A percentile compares a stretch with the other conserved stretches of the same genome.
Conservation (phyloP, 129 eudicot species). For the Chrysanthemum seticuspe region DNA sequence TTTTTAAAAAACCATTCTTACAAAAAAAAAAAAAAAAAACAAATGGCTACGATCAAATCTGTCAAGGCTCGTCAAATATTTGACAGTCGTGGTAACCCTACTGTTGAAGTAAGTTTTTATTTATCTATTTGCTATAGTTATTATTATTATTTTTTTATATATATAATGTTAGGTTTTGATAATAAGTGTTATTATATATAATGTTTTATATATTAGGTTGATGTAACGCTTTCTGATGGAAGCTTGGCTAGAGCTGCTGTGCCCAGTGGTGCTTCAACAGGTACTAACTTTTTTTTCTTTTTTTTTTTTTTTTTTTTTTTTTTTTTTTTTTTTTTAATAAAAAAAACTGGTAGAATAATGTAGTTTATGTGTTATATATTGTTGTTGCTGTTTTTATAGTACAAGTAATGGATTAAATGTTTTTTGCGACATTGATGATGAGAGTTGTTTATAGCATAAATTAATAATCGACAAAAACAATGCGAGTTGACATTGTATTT, state of each 20-base stretch:
- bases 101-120: constrained; percentile 51
- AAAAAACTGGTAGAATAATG: neutral
- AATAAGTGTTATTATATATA: neutral
- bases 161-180: neutral
- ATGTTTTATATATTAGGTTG: constrained; percentile 29
- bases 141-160: no score
- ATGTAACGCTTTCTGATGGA: constrained; percentile 48
- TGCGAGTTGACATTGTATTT: no score
- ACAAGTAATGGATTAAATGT: no score
- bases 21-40: no score
- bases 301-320: no score
- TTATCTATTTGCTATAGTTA: no score
- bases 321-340: no score
- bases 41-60: constrained; percentile 44
- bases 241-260: constrained; percentile 46
- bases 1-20: no score
- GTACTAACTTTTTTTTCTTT: neutral
- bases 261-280: constrained; percentile 57
- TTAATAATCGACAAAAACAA: neutral
- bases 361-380: neutral
- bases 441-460: neutral
- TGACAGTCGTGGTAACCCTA: constrained; percentile 54
- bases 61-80: constrained; percentile 60
- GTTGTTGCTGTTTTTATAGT: no score
- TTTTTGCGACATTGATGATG: no score